A percentile compares a stretch with the other conserved stretches of the same genome.
phyloP scores from a whole-genome alignment of 2,329 filamentous ascomycete genomes.

The Cladosporium sp. region DNA sequence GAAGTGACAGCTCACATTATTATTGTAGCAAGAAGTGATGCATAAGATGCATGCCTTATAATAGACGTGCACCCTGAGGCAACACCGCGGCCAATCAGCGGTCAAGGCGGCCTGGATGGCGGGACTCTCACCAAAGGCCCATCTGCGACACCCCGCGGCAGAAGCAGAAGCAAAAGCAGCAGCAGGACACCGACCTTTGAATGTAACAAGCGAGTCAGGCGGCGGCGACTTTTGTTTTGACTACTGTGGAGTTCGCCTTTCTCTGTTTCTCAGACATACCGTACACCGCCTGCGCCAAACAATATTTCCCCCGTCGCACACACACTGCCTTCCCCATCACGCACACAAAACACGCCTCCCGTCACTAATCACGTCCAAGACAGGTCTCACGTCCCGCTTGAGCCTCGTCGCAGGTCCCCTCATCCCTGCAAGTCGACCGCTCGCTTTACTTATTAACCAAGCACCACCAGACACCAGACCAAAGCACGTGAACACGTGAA shows the following conservation, averaged over 20 bases:
- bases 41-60: not conserved
- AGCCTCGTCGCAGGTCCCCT: not conserved
- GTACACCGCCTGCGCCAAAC: not conserved
- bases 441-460: not conserved
- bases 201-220: not conserved
- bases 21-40: not conserved
- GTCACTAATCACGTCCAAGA: not conserved
- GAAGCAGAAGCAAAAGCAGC: not conserved
- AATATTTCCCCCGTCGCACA: not conserved
- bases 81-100: not conserved
- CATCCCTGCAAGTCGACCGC: conserved; percentile 1
- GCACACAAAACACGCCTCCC: not conserved
- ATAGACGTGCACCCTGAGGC: not conserved
- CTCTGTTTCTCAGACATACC: not conserved
- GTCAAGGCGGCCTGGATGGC: not conserved
- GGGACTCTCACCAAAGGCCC: not conserved
- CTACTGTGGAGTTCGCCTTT: conserved; percentile 2
- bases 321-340: not conserved
- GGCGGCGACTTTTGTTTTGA: conserved; percentile 10
- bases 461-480: not conserved
- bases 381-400: conserved; percentile 5
- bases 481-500: conserved; percentile 6
- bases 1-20: not conserved
- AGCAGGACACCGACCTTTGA: conserved; percentile 7
- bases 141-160: not conserved